These are phyloP conservation scores for Phaeophleospora eucalypticola DNA, from an alignment of 2,329 filamentous ascomycete species.

Conservation along the genomic window DNA sequence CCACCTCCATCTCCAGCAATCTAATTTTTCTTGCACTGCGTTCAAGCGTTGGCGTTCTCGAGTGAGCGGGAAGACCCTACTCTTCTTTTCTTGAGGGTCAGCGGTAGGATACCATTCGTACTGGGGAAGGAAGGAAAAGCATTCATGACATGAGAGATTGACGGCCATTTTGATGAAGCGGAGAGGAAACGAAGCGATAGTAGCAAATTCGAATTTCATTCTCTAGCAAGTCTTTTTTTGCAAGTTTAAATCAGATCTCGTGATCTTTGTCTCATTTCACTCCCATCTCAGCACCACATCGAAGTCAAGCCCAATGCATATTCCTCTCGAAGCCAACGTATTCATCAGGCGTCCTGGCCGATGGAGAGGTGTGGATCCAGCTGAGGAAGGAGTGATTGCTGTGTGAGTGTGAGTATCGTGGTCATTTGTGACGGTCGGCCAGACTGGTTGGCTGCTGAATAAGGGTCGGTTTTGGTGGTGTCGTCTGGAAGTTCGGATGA, in stretches of 20 bases:
- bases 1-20: not conserved
- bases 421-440: too few species aligned
- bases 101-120: not conserved
- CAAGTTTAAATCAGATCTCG: not conserved
- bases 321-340: too few species aligned
- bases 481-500: not conserved
- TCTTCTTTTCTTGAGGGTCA: not conserved
- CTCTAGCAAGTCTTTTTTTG: not conserved
- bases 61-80: not conserved
- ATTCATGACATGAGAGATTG: not conserved
- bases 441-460: too few species aligned
- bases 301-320: too few species aligned
- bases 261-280: not conserved
- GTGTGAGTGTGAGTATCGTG: too few species aligned
- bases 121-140: not conserved
- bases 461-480: too few species aligned
- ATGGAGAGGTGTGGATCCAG: too few species aligned
- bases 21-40: slow-evolving; percentile 7
- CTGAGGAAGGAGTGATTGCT: too few species aligned
- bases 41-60: slow-evolving; percentile 21
- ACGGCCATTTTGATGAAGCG: too few species aligned
- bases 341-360: too few species aligned
- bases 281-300: not conserved
- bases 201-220: not conserved
- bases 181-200: not conserved